Base-by-base conservation (phyloP, 2,329 filamentous ascomycete genomes). In the Fusarium tupiense region DNA sequence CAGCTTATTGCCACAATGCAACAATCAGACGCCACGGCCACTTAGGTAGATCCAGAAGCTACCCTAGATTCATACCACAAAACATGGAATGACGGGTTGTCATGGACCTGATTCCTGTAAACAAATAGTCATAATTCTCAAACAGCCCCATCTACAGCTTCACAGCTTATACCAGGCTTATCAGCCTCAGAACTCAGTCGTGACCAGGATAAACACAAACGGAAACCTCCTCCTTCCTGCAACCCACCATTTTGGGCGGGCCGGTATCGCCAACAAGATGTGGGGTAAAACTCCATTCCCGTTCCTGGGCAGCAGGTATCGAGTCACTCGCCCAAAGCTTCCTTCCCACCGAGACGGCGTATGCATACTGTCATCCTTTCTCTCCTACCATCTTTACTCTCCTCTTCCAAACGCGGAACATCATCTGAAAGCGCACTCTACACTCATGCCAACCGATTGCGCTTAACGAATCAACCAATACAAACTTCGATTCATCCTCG, bases 191-290 rank as follows among this genome's bases (percentile, higher is more conserved):
- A 50, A 52, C 13, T 58, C 52, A 53, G 54, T 49, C 57, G 50
- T 49, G 54, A 57, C 56, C 40, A 50, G 71, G 33, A 46, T 69
- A 52, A 53, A 64, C 26, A 24, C n/a, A 62, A 38, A 46, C 41
- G 22, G 35, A 52, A 56, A 58, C 56, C 37, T 50, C 31, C 29
- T 64, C n/a, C 57, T 52, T 57, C 50, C 62, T 73, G 62, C 61
- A 71, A 62, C 58, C 66, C 67, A 73, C 67, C 67, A 65, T 77
- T 78, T 77, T 68, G 63, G 63, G 61, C 38, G 49, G 63, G 75
- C 75, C 76, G 75, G 73, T 78, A 78, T 78, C 76, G 76, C 75
- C 69, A 74, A 58, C 75, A 49, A 69, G 64, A 64, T 69, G 76
- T 78, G 76, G 76, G 76, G 76, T 78, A 78, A 76, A 66, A 58